Evolutionary conservation across 208 protist genomes (phyloP).

Genomic region (Acanthamoeba royreba): DNA sequence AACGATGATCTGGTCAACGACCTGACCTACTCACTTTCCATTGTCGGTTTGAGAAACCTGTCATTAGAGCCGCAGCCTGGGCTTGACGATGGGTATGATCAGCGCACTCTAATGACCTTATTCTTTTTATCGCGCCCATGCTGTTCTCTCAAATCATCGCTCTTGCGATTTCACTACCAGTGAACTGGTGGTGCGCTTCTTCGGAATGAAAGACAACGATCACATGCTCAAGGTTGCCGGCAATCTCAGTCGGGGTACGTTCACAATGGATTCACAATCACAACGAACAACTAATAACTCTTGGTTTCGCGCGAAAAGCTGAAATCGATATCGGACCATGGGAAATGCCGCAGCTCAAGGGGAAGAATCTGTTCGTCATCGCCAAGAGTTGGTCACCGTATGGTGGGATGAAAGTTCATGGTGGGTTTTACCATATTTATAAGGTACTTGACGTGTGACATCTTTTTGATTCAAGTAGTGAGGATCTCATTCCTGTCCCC

Average conservation of each 20-base stretch:
- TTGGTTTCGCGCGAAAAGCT: not conserved
- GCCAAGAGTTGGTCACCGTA: not conserved
- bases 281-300: not conserved
- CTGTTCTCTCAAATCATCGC: not conserved
- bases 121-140: not conserved
- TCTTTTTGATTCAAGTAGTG: no score
- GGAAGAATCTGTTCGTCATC: not conserved
- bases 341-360: not conserved
- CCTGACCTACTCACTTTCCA: not conserved
- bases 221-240: not conserved
- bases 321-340: not conserved
- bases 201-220: constrained; percentile 32
- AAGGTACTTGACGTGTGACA: not conserved
- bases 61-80: not conserved
- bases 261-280: not conserved
- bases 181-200: constrained; percentile 21
- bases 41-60: not conserved
- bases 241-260: not conserved
- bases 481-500: not conserved
- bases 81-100: not conserved
- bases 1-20: not conserved
- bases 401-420: not conserved
- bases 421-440: not conserved
- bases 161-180: not conserved
- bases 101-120: not conserved